Evolutionary conservation across 208 protist genomes (phyloP).

Genomic region (Phytomonas sp.): DNA sequence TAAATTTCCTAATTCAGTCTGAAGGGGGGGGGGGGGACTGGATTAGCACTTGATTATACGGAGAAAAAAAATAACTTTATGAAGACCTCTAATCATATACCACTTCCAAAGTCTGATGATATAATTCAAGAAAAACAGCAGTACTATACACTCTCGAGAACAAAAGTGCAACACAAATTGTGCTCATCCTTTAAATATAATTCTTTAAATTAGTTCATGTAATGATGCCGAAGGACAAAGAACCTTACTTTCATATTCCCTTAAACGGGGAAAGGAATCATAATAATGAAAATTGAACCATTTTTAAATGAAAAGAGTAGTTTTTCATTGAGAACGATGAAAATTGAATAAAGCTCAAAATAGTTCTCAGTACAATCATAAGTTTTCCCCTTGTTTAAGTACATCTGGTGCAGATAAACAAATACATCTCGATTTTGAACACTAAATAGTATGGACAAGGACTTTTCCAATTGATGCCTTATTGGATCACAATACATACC

Average conservation of each 20-base stretch:
- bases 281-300: not conserved
- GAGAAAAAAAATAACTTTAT: not conserved
- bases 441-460: not conserved
- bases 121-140: not conserved
- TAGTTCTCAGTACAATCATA: not conserved
- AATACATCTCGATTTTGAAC: not conserved
- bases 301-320: not conserved
- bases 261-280: not conserved
- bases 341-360: not conserved
- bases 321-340: not conserved
- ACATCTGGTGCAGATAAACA: not conserved
- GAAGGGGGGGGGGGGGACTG: not conserved
- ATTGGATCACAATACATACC: not conserved
- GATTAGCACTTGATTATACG: not conserved
- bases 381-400: not conserved
- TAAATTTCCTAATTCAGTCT: not conserved
- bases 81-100: not conserved
- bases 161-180: not conserved
- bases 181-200: not conserved
- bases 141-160: not conserved
- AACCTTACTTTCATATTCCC: not conserved
- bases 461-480: not conserved
- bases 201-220: conserved; percentile 7
- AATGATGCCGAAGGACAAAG: conserved; percentile 4
- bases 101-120: not conserved